Evolutionary conservation across 2,329 filamentous ascomycete genomes (phyloP).

Genomic region (Fusarium albidum): DNA sequence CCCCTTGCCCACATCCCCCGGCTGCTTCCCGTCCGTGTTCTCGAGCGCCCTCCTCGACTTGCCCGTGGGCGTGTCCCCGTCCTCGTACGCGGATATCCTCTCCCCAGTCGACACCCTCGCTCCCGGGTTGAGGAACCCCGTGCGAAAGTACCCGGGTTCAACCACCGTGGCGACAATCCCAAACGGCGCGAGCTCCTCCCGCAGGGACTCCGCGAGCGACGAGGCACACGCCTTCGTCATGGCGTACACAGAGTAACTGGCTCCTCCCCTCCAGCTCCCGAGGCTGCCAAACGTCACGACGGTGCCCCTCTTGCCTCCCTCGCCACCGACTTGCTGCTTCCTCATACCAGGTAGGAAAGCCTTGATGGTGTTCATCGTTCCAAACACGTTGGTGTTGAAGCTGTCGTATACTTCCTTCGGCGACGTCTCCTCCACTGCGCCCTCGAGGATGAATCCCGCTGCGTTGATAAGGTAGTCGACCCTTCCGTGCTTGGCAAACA

Average conservation of each 20-base stretch:
- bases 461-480: constrained; percentile 60
- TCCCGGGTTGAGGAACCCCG: constrained; percentile 53
- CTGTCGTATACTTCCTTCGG: constrained; percentile 46
- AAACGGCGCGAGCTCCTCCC: constrained; percentile 54
- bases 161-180: constrained; percentile 52
- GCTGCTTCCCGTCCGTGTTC: constrained; percentile 56
- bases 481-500: constrained; percentile 45
- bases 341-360: constrained; percentile 59
- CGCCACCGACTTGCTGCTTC: constrained; percentile 40
- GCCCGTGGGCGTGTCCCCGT: constrained; percentile 41
- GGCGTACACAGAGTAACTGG: constrained; percentile 51
- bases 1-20: constrained; percentile 64
- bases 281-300: constrained; percentile 58
- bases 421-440: constrained; percentile 50
- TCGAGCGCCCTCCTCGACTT: constrained; percentile 42
- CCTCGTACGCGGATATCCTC: constrained; percentile 45
- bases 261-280: constrained; percentile 51
- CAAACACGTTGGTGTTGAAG: constrained; percentile 65
- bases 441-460: constrained; percentile 55
- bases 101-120: constrained; percentile 38
- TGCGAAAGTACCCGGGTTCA: constrained; percentile 64
- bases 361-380: constrained; percentile 56
- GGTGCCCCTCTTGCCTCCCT: constrained; percentile 33
- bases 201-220: constrained; percentile 54
- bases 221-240: constrained; percentile 57